Evolutionary conservation across 2,329 filamentous ascomycete genomes (phyloP).

Genomic region (Paraphaeosphaeria sporulosa): DNA sequence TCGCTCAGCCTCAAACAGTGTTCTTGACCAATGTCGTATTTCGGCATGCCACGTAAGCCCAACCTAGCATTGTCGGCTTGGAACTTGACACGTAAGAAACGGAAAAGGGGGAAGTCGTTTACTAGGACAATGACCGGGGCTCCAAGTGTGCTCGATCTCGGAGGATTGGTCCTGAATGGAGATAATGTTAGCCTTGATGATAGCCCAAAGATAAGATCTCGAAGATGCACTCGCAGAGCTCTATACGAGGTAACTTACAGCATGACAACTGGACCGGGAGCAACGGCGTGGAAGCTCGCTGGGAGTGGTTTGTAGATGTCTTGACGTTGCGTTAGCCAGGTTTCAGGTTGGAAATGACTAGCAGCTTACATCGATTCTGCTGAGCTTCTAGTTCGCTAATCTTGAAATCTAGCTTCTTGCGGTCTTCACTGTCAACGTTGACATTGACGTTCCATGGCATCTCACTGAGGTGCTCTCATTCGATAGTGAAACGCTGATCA

Average conservation of each 20-base stretch:
- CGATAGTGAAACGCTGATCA: constrained; percentile 27
- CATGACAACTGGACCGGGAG: constrained; percentile 26
- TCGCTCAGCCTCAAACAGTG: constrained; percentile 20
- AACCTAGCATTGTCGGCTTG: constrained; percentile 21
- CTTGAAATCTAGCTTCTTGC: constrained; percentile 20
- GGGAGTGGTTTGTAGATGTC: constrained; percentile 29
- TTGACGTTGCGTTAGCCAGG: background rate
- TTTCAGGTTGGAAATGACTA: too few relatives aligned
- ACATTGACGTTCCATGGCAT: constrained; percentile 20
- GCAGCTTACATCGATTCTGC: constrained; percentile 26
- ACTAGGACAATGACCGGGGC: constrained; percentile 25
- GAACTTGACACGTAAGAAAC: constrained; percentile 25
- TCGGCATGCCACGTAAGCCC: constrained; percentile 1
- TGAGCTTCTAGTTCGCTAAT: constrained; percentile 25
- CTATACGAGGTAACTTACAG: constrained; percentile 9
- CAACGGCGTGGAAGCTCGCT: constrained; percentile 16
- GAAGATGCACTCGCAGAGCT: background rate
- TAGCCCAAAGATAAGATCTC: background rate
- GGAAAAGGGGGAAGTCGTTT: constrained; percentile 21
- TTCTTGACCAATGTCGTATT: background rate
- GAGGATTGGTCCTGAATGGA: constrained; percentile 12
- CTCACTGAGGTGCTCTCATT: constrained; percentile 16
- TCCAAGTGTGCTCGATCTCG: constrained; percentile 21
- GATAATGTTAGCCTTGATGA: background rate
- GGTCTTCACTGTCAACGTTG: constrained; percentile 12